These are phyloP conservation scores for Botrytis aclada DNA, from an alignment of 2,329 filamentous ascomycete species.

Conservation along the genomic window DNA sequence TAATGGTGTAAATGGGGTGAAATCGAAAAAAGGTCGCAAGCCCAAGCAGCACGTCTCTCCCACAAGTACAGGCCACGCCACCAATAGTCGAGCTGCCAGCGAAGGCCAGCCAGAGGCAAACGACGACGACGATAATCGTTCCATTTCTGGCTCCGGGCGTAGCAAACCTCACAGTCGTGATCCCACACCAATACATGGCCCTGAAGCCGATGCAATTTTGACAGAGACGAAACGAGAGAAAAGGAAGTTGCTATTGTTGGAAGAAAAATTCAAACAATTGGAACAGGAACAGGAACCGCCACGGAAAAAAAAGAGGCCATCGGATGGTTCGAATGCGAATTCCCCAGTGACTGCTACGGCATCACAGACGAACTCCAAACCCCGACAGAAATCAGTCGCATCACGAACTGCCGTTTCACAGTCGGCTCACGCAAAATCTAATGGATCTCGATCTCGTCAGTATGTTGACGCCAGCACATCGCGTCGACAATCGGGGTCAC, in stretches of 20 bases:
- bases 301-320: constrained; percentile 61
- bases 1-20: constrained; percentile 37
- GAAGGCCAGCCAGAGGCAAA: constrained; percentile 57
- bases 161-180: constrained; percentile 68
- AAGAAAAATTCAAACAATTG: constrained; percentile 63
- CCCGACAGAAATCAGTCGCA: constrained; percentile 35
- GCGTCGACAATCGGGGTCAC: constrained; percentile 35
- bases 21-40: constrained; percentile 43
- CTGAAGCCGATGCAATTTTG: constrained; percentile 51
- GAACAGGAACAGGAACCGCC: constrained; percentile 55
- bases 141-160: constrained; percentile 49
- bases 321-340: constrained; percentile 47
- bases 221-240: constrained; percentile 64
- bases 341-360: constrained; percentile 20
- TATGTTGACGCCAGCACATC: constrained; percentile 37
- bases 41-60: constrained; percentile 56
- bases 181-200: constrained; percentile 52
- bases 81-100: constrained; percentile 62
- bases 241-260: constrained; percentile 63
- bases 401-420: constrained; percentile 32
- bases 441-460: constrained; percentile 28
- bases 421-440: constrained; percentile 23
- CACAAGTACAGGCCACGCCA: constrained; percentile 59
- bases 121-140: constrained; percentile 52
- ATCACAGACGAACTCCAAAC: constrained; percentile 34